These are phyloP conservation scores for Penicillium verhagenii DNA, from an alignment of 495 filamentous ascomycete genomes.

Conservation along the genomic window DNA sequence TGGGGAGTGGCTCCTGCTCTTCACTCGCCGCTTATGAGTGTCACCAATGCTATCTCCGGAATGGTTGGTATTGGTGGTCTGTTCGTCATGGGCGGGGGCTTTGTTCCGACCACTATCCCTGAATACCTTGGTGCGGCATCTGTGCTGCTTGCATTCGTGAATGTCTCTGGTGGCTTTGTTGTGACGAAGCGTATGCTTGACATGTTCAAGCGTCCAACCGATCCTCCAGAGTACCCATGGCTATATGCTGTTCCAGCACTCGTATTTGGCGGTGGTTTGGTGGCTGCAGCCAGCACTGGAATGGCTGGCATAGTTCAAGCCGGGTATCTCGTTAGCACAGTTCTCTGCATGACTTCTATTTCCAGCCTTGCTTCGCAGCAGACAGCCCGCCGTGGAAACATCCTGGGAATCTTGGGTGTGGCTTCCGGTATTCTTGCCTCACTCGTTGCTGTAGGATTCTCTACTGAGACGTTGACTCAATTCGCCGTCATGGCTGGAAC, in stretches of 20 bases:
- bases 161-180: constrained; percentile 78
- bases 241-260: constrained; percentile 72
- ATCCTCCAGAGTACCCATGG: constrained; percentile 82
- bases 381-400: constrained; percentile 76
- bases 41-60: constrained; percentile 81
- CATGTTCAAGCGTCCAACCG: constrained; percentile 81
- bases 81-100: constrained; percentile 77
- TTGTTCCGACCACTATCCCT: constrained; percentile 70
- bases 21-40: constrained; percentile 80
- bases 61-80: constrained; percentile 83
- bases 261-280: constrained; percentile 72
- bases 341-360: constrained; percentile 73
- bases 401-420: constrained; percentile 78
- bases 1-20: constrained; percentile 77
- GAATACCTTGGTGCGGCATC: constrained; percentile 73
- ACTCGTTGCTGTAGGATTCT: constrained; percentile 73
- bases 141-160: constrained; percentile 78
- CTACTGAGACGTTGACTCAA: constrained; percentile 67
- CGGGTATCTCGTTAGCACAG: constrained; percentile 74
- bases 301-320: constrained; percentile 79
- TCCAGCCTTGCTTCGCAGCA: constrained; percentile 71
- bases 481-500: constrained; percentile 68
- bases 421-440: constrained; percentile 75
- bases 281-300: constrained; percentile 71
- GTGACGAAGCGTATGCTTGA: constrained; percentile 89